These are phyloP conservation scores for Plectosphaerella sp. DNA, from an alignment of 2,329 filamentous ascomycete genomes.

Conservation along the genomic window DNA sequence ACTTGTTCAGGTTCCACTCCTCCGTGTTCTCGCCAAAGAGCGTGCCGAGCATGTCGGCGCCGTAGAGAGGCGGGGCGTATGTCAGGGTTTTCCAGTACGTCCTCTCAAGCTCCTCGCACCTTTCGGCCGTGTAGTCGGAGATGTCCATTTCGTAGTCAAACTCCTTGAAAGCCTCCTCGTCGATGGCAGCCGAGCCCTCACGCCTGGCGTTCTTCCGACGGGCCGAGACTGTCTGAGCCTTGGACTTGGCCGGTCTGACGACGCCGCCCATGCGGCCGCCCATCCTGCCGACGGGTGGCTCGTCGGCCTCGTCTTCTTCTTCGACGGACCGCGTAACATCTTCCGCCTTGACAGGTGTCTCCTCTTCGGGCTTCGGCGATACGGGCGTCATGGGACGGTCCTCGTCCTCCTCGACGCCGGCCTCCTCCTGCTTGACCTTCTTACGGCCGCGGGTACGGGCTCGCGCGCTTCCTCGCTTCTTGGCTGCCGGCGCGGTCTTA, in stretches of 20 bases:
- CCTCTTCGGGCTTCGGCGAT: slow-evolving; percentile 34
- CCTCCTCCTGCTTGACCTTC: slow-evolving; percentile 30
- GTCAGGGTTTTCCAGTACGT: slow-evolving; percentile 97
- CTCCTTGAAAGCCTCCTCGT: slow-evolving; percentile 84
- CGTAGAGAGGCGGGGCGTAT: slow-evolving; percentile 91
- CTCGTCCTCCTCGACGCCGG: slow-evolving; percentile 23
- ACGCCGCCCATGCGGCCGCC: slow-evolving; percentile 46
- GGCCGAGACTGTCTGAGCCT: slow-evolving; percentile 75
- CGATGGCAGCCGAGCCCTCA: slow-evolving; percentile 73
- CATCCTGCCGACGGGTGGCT: slow-evolving; percentile 22
- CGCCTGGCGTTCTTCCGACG: slow-evolving; percentile 81
- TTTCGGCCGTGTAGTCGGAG: slow-evolving; percentile 83
- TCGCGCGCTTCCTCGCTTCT: slow-evolving; percentile 29
- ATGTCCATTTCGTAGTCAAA: slow-evolving; percentile 89
- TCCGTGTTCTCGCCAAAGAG: slow-evolving; percentile 84
- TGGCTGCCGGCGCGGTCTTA: slow-evolving; percentile 26
- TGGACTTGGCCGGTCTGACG: slow-evolving; percentile 46
- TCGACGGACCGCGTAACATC: slow-evolving; percentile 45
- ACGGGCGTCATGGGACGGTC: slow-evolving; percentile 56
- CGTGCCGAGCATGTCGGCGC: slow-evolving; percentile 92
- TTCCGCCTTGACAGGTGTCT: slow-evolving; percentile 8
- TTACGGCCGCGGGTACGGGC: slow-evolving; percentile 31
- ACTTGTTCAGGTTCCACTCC: slow-evolving; percentile 89
- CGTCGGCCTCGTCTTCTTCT: slow-evolving; percentile 33
- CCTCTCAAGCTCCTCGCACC: slow-evolving; percentile 90